A percentile compares a stretch with the other conserved stretches of the same genome.
Evolutionary conservation across 495 filamentous ascomycete genomes (phyloP).

Genomic region (Lophiotrema nucula): DNA sequence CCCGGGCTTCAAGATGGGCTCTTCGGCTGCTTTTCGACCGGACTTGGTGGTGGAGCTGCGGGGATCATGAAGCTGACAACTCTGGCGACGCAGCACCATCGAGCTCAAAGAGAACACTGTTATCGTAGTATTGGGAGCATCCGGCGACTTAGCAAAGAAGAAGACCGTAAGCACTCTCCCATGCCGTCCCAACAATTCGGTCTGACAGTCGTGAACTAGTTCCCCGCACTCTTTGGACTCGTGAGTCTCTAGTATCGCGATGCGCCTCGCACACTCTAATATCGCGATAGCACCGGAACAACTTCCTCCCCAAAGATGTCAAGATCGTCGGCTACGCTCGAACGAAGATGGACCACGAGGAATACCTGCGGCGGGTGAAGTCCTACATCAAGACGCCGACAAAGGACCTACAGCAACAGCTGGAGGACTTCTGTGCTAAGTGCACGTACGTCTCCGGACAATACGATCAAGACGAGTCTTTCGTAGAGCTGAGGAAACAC

Average conservation of each 20-base stretch:
- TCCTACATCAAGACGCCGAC: constrained; percentile 99
- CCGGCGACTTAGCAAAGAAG: constrained; percentile 98
- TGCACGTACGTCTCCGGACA: constrained; percentile 95
- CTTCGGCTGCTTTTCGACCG: no score
- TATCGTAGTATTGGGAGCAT: constrained; percentile 95
- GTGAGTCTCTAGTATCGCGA: constrained; percentile 58
- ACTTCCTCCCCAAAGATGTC: constrained; percentile 96
- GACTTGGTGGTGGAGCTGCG: no score
- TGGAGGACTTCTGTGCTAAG: constrained; percentile 80
- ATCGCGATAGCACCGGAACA: constrained; percentile 78
- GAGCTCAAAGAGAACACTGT: constrained; percentile 99
- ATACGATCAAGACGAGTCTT: constrained; percentile 96
- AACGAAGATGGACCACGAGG: constrained; percentile 98
- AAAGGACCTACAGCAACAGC: constrained; percentile 93
- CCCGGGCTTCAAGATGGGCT: no score
- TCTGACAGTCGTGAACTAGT: constrained; percentile 53
- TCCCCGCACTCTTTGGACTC: constrained; percentile 96
- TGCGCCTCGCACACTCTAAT: constrained; percentile 8
- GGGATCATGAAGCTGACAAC: no score
- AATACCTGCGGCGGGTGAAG: constrained; percentile 89
- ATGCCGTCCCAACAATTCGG: not conserved
- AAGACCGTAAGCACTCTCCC: constrained; percentile 75
- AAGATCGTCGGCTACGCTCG: constrained; percentile 98
- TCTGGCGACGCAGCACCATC: constrained; percentile 56
- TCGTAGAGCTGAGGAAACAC: constrained; percentile 83